Conservation (phyloP, 192 early-diverging fungal genomes). For the Coemansia pectinata region DNA sequence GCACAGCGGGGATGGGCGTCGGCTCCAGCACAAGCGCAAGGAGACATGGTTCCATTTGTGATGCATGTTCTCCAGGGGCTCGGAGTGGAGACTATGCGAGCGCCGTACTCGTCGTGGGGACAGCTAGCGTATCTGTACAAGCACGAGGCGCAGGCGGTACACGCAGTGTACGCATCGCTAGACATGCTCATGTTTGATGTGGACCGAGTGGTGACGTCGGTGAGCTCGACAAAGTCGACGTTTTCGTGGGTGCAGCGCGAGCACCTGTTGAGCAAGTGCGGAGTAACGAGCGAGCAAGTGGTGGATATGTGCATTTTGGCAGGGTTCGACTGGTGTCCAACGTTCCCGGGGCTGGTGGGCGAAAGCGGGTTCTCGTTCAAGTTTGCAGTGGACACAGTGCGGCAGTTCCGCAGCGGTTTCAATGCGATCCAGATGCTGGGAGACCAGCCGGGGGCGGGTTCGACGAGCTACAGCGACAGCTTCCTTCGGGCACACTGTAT, state of each 20-base stretch:
- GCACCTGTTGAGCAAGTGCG: slow-evolving; percentile 59
- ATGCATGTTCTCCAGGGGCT: slow-evolving; percentile 69
- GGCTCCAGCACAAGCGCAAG: slow-evolving; percentile 57
- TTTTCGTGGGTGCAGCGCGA: slow-evolving; percentile 68
- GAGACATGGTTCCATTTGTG: slow-evolving; percentile 66
- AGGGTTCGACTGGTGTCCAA: slow-evolving; percentile 73
- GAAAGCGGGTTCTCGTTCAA: slow-evolving; percentile 68
- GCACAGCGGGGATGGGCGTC: slow-evolving; percentile 62
- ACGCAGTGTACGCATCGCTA: slow-evolving; percentile 69
- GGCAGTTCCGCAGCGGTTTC: slow-evolving; percentile 71
- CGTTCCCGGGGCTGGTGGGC: slow-evolving; percentile 66
- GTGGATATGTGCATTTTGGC: slow-evolving; percentile 80
- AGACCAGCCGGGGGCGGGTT: slow-evolving; percentile 57
- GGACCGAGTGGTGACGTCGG: slow-evolving; percentile 65
- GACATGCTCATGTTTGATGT: slow-evolving; percentile 78
- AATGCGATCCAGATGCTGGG: slow-evolving; percentile 68
- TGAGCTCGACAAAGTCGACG: slow-evolving; percentile 66
- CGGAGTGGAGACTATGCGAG: slow-evolving; percentile 72
- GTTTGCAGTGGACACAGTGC: slow-evolving; percentile 65
- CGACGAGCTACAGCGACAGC: slow-evolving; percentile 67
- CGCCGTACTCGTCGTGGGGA: slow-evolving; percentile 77
- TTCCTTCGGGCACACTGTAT: slow-evolving; percentile 73
- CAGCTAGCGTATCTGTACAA: slow-evolving; percentile 75
- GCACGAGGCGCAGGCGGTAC: slow-evolving; percentile 68
- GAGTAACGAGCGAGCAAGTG: slow-evolving; percentile 67